Evolutionary conservation across 495 filamentous ascomycete genomes (phyloP), one percentile per base, ranked within the genome.

Genomic region (Talaromyces trachyspermus): DNA sequence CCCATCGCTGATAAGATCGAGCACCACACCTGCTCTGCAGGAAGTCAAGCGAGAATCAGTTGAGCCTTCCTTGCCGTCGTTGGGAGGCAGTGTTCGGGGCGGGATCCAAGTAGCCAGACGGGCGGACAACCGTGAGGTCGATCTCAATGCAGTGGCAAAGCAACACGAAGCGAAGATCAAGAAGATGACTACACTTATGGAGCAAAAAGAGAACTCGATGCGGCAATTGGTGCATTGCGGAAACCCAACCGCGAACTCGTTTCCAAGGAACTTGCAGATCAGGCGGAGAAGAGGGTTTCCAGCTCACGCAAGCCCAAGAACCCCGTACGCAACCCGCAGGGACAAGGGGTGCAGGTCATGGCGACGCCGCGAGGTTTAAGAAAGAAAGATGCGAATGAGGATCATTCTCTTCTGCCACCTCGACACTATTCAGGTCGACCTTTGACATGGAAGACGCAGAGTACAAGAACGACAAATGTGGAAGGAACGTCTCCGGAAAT

Each of bases 221-320:
- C 85, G 26, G 92, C 91, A 10, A 96, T 97, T 49, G 69, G 77
- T 9, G 74, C 86, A 1, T 69, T 97, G 22, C 86, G 89, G 54
- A 95, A 84, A 61, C 92, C 92, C 4, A 95, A 96, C 57, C 76
- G 92, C 46, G 75, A 83, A 5, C 69, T 91, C 33, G 88, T 86
- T 10, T 81, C 80, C 10, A 81, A 81, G 53, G 81, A 83, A 41
- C 70, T 88, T 30, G 84, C 77, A 5, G 81, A 91, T 3, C 81
- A 78, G 43, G 79, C 79, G 8, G 83, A 86, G 50, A 80, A 77
- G 55, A 75, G 85, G 48, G 68, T 44, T 57, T 58, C 61, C 30
- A 68, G 63, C 43, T 62, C 64, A 12, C 60, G 70, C n/a, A 72
- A 85, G 65, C 56, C 79, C 4, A 84, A 78, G 53, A 87, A 85